Evolutionary conservation across 1,139 yeast genomes (phyloP).

Genomic region (Pneumocystis oryctolagi): DNA sequence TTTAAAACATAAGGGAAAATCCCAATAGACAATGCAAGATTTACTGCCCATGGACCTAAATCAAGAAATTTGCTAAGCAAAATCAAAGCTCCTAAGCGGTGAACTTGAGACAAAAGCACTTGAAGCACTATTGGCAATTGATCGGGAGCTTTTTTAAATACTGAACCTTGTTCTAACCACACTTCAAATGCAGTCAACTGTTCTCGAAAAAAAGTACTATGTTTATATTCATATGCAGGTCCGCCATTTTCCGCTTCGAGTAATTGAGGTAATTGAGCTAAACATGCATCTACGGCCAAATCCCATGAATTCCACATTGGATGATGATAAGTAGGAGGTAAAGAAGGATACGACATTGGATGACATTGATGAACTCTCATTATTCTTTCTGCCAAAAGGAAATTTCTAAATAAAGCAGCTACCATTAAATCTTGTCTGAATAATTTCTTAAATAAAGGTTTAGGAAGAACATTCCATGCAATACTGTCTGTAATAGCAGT

Average conservation of each 20-base stretch:
- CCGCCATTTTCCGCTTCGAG: slow-evolving; percentile 25
- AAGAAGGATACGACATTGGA: slow-evolving; percentile 85
- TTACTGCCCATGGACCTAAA: slow-evolving; percentile 96
- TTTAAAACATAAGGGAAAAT: slow-evolving; percentile 90
- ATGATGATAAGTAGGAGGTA: slow-evolving; percentile 72
- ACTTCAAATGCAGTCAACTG: slow-evolving; percentile 91
- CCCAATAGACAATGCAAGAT: slow-evolving; percentile 80
- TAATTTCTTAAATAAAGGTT: slow-evolving; percentile 74
- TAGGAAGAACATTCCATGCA: slow-evolving; percentile 87
- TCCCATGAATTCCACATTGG: slow-evolving; percentile 99
- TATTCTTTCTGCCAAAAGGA: slow-evolving; percentile 75
- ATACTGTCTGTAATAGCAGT: slow-evolving; percentile 97
- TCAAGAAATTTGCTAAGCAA: slow-evolving; percentile 74
- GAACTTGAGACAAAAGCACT: slow-evolving; percentile 84
- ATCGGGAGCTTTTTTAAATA: slow-evolving; percentile 70
- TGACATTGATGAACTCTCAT: slow-evolving; percentile 92
- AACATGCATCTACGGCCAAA: slow-evolving; percentile 84
- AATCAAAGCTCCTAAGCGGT: slow-evolving; percentile 75
- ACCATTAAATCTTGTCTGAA: slow-evolving; percentile 94
- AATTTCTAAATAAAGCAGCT: slow-evolving; percentile 87
- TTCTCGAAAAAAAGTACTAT: slow-evolving; percentile 87
- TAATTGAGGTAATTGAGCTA: slow-evolving; percentile 36
- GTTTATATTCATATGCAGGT: slow-evolving; percentile 45
- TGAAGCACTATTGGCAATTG: slow-evolving; percentile 89
- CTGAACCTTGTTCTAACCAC: slow-evolving; percentile 85